Conservation (phyloP, 2,329 filamentous ascomycete genomes). For the Nannizzia gypsea region DNA sequence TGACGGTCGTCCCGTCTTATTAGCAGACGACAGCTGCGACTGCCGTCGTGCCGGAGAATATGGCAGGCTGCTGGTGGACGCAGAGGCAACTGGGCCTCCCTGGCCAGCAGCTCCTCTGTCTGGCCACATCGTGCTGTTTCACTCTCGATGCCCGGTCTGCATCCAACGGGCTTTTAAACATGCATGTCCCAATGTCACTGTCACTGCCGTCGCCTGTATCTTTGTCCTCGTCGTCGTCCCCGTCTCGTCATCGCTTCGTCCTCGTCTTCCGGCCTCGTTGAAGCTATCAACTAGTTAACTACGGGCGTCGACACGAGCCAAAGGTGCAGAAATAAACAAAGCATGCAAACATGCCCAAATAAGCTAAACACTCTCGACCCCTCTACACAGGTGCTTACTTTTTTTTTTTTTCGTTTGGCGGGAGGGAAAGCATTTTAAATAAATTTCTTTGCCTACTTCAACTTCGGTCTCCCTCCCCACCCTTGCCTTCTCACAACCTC, state of each 20-base stretch:
- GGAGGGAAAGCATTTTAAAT: slow-evolving; percentile 10
- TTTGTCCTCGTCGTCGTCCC: not conserved
- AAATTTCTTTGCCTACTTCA: slow-evolving; percentile 6
- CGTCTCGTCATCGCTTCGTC: not conserved
- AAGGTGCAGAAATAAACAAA: slow-evolving; percentile 6
- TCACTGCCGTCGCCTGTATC: not conserved
- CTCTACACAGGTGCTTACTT: slow-evolving; percentile 8
- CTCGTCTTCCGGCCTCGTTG: not conserved
- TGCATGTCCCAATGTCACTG: not conserved
- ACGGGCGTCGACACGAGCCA: slow-evolving; percentile 4
- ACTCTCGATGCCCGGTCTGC: not conserved
- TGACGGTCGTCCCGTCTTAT: slow-evolving; percentile 52
- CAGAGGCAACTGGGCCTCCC: slow-evolving; percentile 50
- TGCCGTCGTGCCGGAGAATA: slow-evolving; percentile 60
- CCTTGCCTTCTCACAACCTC: slow-evolving; percentile 12
- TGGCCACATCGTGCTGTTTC: slow-evolving; percentile 61
- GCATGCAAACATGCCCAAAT: slow-evolving; percentile 7
- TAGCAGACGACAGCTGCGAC: slow-evolving; percentile 55
- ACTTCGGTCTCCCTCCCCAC: slow-evolving; percentile 15
- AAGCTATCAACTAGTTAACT: not conserved
- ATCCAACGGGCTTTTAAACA: not conserved
- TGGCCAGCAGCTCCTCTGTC: slow-evolving; percentile 69
- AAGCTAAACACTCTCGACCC: slow-evolving; percentile 9
- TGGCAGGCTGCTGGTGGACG: slow-evolving; percentile 53
- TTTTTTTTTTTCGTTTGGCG: slow-evolving; percentile 14